Conservation (phyloP, 768 basidiomycete genomes). For the Cystobasidium tubakii region DNA sequence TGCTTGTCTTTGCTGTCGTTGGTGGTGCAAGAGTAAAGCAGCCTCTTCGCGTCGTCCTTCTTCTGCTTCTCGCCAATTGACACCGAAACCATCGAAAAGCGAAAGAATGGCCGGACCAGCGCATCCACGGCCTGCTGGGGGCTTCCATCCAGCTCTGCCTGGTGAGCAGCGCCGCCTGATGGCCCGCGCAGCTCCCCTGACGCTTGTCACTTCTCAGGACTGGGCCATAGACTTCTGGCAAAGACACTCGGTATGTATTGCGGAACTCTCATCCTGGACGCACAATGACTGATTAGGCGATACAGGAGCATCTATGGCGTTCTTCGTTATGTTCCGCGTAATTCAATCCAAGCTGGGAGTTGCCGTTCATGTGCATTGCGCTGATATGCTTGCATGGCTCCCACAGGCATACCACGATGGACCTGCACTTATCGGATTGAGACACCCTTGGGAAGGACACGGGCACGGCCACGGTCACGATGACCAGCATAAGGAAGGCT, state of each 20-base stretch:
- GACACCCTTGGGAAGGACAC: slow-evolving; percentile 23
- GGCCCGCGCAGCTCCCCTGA: not conserved
- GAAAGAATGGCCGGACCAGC: slow-evolving; percentile 7
- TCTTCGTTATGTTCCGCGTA: slow-evolving; percentile 45
- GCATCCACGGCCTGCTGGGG: not conserved
- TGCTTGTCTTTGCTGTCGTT: not conserved
- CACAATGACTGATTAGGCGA: not conserved
- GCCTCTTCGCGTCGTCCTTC: not conserved
- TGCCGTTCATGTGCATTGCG: too few relatives aligned
- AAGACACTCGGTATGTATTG: slow-evolving; percentile 17
- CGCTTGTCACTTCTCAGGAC: not conserved
- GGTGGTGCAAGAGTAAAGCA: not conserved
- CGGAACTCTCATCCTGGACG: not conserved
- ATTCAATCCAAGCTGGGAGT: too few relatives aligned
- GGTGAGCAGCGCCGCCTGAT: not conserved
- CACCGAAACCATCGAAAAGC: not conserved
- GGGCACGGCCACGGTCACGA: slow-evolving; percentile 13
- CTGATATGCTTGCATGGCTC: too few relatives aligned
- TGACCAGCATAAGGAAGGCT: not conserved
- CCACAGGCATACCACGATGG: slow-evolving; percentile 30
- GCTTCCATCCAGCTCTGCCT: slow-evolving; percentile 24
- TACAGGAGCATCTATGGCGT: slow-evolving; percentile 46
- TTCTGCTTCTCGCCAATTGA: slow-evolving; percentile 8
- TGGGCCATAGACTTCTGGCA: slow-evolving; percentile 15
- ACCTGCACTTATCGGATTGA: slow-evolving; percentile 29